Evolutionary conservation across 179 eudicot genomes (phyloP), one percentile per base, ranked within the genome.

Genomic region (Camellia oleifera): DNA sequence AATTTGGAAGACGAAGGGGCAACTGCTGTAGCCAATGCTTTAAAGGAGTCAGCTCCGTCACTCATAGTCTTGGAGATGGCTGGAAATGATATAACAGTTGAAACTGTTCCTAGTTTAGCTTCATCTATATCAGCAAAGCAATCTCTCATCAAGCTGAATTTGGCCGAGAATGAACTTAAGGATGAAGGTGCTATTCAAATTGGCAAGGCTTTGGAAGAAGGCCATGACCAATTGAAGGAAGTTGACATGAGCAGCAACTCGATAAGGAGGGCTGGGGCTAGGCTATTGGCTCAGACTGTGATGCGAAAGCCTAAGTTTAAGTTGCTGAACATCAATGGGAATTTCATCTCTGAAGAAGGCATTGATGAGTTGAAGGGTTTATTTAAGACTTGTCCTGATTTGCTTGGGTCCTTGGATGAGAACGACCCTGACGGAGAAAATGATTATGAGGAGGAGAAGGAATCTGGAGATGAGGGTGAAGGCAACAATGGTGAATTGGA

Each of bases 391-490:
- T 85, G 73, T 56, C 86, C 83, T 32, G 66, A 69, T 74, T 75
- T 81, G 46, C 89, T 89, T 76, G 92, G 90, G 11, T 81, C 90
- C 12, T 79, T 89, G 84, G 92, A 89, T 81, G 92, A 89, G 58
- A 89, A 89, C 71, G 92, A 89, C 68, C 90, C 90, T 63, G 92
- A 89, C 3, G 92, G 57, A 63, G 92, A 75, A 89, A 80, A 74
- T 88, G 73, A 42, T 8, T 83, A 12, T 5, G 90, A 78, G 1
- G 89, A 82, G 1, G 85, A 78, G 23, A 78, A 75, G 40, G 81
- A 74, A 40, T 74, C 72, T 48, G 86, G 77, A 63, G 67, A 69
- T 3, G 77, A 72, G 32, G 71, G 44, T n/a, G 78, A 52, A 48
- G 83, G 72, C 65, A 57, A 82, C 48, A 85, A 81, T 4, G 80